Evolutionary conservation across 2,329 filamentous ascomycete species (phyloP).

Genomic region (Exophiala viscosa): DNA sequence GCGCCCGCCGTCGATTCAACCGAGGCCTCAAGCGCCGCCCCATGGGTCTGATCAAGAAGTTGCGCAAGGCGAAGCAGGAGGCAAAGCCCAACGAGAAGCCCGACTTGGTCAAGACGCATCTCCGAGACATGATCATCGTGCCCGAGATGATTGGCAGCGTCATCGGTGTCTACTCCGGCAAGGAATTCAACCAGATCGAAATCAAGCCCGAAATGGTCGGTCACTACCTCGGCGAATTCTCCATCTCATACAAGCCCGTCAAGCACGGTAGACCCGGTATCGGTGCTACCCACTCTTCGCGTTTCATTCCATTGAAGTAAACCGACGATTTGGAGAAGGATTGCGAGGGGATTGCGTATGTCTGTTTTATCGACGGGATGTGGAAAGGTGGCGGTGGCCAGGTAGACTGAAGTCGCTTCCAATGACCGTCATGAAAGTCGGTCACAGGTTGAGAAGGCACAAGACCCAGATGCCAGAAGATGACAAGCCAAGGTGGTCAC

Average conservation of each 20-base stretch:
- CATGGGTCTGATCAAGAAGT: slow-evolving; percentile 99
- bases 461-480: not conserved
- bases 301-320: slow-evolving; percentile 99
- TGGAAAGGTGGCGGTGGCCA: not conserved
- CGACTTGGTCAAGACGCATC: slow-evolving; percentile 97
- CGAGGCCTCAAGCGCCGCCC: slow-evolving; percentile 99
- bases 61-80: slow-evolving; percentile 98
- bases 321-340: not conserved
- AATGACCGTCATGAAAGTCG: not conserved
- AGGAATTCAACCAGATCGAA: slow-evolving; percentile 99
- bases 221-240: slow-evolving; percentile 99
- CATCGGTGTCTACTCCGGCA: slow-evolving; percentile 98
- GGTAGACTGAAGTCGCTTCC: too few species aligned
- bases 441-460: not conserved
- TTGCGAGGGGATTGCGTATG: not conserved
- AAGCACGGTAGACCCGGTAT: slow-evolving; percentile 99
- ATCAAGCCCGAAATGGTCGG: slow-evolving; percentile 99
- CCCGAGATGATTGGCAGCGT: slow-evolving; percentile 99
- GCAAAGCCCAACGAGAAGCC: slow-evolving; percentile 99
- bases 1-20: slow-evolving; percentile 98
- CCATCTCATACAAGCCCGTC: slow-evolving; percentile 99
- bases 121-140: slow-evolving; percentile 99
- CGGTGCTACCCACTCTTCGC: slow-evolving; percentile 99
- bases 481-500: not conserved
- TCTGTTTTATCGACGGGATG: not conserved